Conservation (phyloP, 768 basidiomycete species). For the Phallus indusiatus region DNA sequence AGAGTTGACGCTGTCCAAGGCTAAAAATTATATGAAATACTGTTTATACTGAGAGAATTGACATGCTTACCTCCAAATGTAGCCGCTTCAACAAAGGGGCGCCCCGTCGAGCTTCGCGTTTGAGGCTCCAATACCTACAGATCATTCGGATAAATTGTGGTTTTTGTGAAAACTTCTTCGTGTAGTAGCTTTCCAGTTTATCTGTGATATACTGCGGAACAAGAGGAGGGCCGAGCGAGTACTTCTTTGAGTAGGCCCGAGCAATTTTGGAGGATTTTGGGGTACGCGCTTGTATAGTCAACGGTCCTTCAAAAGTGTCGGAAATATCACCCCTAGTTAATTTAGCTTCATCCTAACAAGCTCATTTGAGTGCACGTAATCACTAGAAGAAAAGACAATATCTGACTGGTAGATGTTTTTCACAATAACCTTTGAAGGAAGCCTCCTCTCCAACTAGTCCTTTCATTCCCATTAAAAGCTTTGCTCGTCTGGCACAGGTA, state of each 20-base stretch:
- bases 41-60: not conserved
- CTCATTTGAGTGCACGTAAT: not conserved
- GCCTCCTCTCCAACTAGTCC: conserved; percentile 66
- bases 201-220: conserved; percentile 81
- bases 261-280: conserved; percentile 57
- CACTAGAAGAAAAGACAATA: not conserved
- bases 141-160: conserved; percentile 64
- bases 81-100: conserved; percentile 88
- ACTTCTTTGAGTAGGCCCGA: conserved; percentile 84
- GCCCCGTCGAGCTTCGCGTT: conserved; percentile 85
- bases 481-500: conserved; percentile 86
- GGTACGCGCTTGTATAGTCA: not conserved
- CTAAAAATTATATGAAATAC: conserved; percentile 6
- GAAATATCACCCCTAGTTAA: not conserved
- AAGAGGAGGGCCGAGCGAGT: conserved; percentile 86
- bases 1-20: conserved; percentile 86
- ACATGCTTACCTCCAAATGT: conserved; percentile 60
- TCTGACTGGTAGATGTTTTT: conserved; percentile 82
- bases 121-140: conserved; percentile 95
- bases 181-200: conserved; percentile 66
- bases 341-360: conserved; percentile 7
- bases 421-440: conserved; percentile 74
- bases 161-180: conserved; percentile 62
- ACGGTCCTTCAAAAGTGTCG: not conserved
- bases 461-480: conserved; percentile 82